Conservation (phyloP, 176 grass and related monocot species). For the Triticum timopheevii region DNA sequence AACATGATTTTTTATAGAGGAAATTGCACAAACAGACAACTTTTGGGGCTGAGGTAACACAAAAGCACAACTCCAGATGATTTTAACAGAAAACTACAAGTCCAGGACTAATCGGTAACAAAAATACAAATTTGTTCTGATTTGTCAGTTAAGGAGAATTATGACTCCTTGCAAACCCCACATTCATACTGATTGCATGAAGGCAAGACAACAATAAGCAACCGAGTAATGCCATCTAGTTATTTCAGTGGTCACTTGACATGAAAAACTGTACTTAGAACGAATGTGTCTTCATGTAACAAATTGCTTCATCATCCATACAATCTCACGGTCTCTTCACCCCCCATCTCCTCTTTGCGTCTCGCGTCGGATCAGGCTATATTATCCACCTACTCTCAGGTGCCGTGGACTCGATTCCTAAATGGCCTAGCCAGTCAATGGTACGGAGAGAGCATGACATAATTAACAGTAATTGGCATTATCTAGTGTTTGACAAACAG, state of each 20-base stretch:
- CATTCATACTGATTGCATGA: conserved; percentile 23
- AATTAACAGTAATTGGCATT: neutral
- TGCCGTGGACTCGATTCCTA: neutral
- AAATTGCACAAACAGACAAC: too few species aligned
- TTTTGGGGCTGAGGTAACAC: too few species aligned
- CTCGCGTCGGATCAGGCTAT: neutral
- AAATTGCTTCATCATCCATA: neutral
- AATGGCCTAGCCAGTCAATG: conserved; percentile 9
- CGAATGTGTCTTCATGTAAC: conserved; percentile 1
- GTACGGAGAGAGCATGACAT: neutral
- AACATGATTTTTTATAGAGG: too few species aligned
- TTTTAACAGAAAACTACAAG: too few species aligned
- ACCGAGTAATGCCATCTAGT: conserved; percentile 19
- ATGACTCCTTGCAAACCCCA: conserved; percentile 12
- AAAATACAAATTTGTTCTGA: too few species aligned
- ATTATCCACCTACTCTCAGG: neutral
- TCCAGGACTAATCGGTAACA: too few species aligned
- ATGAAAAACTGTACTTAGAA: conserved; percentile 24
- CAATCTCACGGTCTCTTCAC: neutral
- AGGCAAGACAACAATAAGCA: conserved; percentile 13
- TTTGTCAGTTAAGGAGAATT: too few species aligned
- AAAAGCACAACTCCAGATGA: too few species aligned
- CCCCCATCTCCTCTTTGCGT: neutral
- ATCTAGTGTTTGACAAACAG: neutral
- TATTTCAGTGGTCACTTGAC: conserved; percentile 21